Evolutionary conservation across 306 rosid genomes (phyloP).

Genomic region (Prunus salicina): DNA sequence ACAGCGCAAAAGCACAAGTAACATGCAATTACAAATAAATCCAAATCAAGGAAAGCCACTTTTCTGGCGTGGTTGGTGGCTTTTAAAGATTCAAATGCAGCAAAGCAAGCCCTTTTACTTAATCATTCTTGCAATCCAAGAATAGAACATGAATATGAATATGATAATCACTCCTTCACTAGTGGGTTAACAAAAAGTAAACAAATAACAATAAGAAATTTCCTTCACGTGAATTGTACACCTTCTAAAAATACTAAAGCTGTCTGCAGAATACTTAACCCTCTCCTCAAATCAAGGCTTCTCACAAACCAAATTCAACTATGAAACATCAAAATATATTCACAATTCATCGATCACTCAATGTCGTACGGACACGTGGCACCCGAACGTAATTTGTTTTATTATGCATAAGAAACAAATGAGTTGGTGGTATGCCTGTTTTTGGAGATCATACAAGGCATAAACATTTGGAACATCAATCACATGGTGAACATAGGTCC

Average conservation of each 20-base stretch:
- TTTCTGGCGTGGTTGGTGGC: slow-evolving; percentile 17
- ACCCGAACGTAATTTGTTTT: no score
- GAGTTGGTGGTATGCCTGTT: slow-evolving; percentile 8
- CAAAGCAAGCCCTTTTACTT: slow-evolving; percentile 10
- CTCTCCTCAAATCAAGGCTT: slow-evolving; percentile 26
- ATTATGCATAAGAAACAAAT: neutral
- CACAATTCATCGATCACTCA: neutral
- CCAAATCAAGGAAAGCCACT: neutral
- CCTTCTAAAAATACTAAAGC: neutral
- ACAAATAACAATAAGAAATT: neutral
- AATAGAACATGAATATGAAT: slow-evolving; percentile 19
- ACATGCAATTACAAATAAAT: neutral
- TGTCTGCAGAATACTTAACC: slow-evolving; percentile 11
- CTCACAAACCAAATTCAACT: slow-evolving; percentile 1
- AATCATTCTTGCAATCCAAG: slow-evolving; percentile 33
- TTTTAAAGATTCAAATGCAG: slow-evolving; percentile 15
- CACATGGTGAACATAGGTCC: slow-evolving; percentile 5
- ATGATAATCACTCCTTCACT: slow-evolving; percentile 7
- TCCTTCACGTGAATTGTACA: neutral
- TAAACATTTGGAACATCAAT: neutral
- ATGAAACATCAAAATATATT: neutral
- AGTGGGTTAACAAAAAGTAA: neutral
- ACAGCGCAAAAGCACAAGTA: neutral
- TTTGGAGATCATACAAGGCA: neutral
- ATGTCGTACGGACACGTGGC: neutral